These are phyloP conservation scores for Rhodotorula babjevae DNA, from an alignment of 768 basidiomycete species.

Conservation along the genomic window DNA sequence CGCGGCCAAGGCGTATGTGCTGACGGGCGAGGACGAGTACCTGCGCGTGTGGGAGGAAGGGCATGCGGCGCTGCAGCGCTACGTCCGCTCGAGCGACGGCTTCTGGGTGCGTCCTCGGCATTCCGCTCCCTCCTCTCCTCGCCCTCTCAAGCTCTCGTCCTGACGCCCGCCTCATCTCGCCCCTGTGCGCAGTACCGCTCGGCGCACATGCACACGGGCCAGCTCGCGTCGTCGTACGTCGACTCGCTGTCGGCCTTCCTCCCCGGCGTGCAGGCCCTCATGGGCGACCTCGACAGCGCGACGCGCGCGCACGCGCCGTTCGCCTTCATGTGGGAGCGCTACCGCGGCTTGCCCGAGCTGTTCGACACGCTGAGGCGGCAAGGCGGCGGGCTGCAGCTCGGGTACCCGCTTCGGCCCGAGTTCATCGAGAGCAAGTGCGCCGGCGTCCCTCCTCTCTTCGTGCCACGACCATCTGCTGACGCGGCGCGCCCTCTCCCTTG, in stretches of 20 bases:
- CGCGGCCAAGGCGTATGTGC: conserved; percentile 83
- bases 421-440: conserved; percentile 8
- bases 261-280: conserved; percentile 75
- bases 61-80: conserved; percentile 78
- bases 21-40: conserved; percentile 68
- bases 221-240: conserved; percentile 68
- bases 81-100: conserved; percentile 73
- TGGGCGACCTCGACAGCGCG: conserved; percentile 44
- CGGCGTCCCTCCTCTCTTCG: not conserved
- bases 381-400: conserved; percentile 43
- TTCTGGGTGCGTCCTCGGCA: conserved; percentile 64
- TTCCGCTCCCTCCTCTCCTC: not conserved
- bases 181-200: conserved; percentile 63
- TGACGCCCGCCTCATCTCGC: conserved; percentile 7
- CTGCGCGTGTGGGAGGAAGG: conserved; percentile 78
- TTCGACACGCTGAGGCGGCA: conserved; percentile 66
- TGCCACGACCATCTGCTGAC: not conserved
- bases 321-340: conserved; percentile 56
- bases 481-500: conserved; percentile 41
- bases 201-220: conserved; percentile 73
- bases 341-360: conserved; percentile 85
- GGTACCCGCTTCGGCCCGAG: conserved; percentile 46
- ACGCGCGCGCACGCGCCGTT: conserved; percentile 52
- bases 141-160: not conserved
- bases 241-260: conserved; percentile 95